Percentiles rank a stretch among this genome's conserved stretches.
Evolutionary conservation across 495 filamentous ascomycete species (phyloP).

Genomic region (Chaetomium fimeti): DNA sequence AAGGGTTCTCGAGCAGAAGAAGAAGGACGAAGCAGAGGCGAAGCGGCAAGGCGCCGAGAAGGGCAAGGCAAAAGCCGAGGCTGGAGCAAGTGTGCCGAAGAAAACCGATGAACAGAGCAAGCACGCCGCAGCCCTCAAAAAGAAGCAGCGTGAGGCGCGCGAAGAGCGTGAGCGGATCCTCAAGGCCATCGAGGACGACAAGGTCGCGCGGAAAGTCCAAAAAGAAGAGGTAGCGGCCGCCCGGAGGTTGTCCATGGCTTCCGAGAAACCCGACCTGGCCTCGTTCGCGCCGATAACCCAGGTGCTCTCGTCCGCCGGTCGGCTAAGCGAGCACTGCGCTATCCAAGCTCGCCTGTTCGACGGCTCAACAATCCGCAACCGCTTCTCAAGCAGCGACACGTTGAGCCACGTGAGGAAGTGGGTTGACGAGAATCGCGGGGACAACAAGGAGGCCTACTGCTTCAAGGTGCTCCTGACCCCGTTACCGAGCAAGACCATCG

Average conservation of each 20-base stretch:
- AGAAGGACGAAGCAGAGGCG: slow-evolving; percentile 36
- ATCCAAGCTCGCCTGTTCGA: slow-evolving; percentile 84
- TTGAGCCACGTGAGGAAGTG: slow-evolving; percentile 73
- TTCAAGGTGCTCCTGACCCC: slow-evolving; percentile 85
- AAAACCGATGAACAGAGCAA: slow-evolving; percentile 34
- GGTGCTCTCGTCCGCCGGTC: slow-evolving; percentile 20
- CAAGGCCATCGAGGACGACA: slow-evolving; percentile 65
- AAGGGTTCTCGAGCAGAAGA: slow-evolving; percentile 27
- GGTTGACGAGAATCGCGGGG: slow-evolving; percentile 59
- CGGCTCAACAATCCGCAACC: slow-evolving; percentile 70
- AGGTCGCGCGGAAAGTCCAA: slow-evolving; percentile 56
- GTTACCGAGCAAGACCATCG: slow-evolving; percentile 68
- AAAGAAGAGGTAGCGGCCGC: slow-evolving; percentile 51
- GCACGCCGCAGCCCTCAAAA: slow-evolving; percentile 52
- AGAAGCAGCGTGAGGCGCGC: slow-evolving; percentile 53
- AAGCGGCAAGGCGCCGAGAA: slow-evolving; percentile 32
- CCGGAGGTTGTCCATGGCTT: slow-evolving; percentile 22
- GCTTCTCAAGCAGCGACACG: slow-evolving; percentile 63
- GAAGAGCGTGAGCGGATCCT: slow-evolving; percentile 62
- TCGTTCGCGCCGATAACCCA: slow-evolving; percentile 26
- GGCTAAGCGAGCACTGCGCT: slow-evolving; percentile 49
- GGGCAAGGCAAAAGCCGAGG: slow-evolving; percentile 37
- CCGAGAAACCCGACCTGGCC: slow-evolving; percentile 12
- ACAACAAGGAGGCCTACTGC: slow-evolving; percentile 59
- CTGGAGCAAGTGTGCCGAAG: slow-evolving; percentile 40